Base-by-base conservation (phyloP, 1,284 basidiomycete genomes). In the Peniophora sp. region DNA sequence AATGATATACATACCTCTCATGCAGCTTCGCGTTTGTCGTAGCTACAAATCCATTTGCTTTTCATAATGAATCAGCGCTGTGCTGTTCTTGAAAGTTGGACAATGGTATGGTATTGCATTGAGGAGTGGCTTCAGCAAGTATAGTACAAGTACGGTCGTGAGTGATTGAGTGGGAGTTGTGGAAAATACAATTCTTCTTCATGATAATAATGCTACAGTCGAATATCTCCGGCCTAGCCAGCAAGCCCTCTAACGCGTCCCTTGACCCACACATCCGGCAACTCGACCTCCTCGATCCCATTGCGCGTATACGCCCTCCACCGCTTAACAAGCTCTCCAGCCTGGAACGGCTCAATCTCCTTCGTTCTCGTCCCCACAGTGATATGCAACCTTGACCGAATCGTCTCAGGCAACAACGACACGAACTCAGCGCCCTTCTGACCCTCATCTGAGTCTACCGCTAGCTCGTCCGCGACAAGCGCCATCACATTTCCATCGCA, bases 401-500 rank as follows among this genome's bases (percentile, higher is more conserved):
- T 59, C 16, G 78, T 74, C 14, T 69, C 62, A 0, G 77, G 70
- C 19, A 94, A 59, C 44, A 56, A 60, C 2, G 65, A 64, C 19
- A 84, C 56, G 47, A 88, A 81, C 35, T 71, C 69, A 14, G 69
- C 60, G 3, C 74, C 77, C 35, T 68, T 66, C 45, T 75, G 51
- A 5, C 50, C 53, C 20, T 50, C 50, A 9, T 57, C 56, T 27
- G 38, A 66, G 3, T 58, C 57, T 14, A 79, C 67, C 2, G 62
- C 62, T 2, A 93, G 53, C 50, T 81, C 72, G 6, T 79, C 77
- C 14, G 93, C 76, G 0, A 79, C 76, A 10, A 87, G 60, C 1
- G 89, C 84, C 90, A 97, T 93, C 8, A 92, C 80, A 23, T 86
- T 71, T 24, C 77, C 77, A 60, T 94, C 81, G 83, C 88, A 94